Conservation (phyloP, 73 alveolate genomes). For the Paramecium octaurelia region DNA sequence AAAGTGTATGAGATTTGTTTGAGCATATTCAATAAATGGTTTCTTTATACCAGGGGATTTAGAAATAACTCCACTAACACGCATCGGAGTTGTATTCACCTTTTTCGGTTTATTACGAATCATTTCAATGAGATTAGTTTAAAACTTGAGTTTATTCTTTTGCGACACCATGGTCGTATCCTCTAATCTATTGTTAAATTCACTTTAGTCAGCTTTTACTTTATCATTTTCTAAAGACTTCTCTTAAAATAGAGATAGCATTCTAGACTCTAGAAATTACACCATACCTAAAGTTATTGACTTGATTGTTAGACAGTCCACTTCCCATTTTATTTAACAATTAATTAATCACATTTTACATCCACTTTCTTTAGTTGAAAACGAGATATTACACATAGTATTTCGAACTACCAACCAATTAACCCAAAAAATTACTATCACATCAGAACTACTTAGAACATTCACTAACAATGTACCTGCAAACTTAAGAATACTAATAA, state of each 20-base stretch:
- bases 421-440: neutral
- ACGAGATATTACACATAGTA: neutral
- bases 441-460: neutral
- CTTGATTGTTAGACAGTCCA: neutral
- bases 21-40: slow-evolving; percentile 18
- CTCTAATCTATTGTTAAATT: neutral
- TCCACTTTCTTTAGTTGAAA: neutral
- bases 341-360: neutral
- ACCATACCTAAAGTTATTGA: neutral
- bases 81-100: neutral
- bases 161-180: neutral
- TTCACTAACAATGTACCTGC: neutral
- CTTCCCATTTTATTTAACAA: neutral
- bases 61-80: neutral
- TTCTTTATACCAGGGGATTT: neutral
- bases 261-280: neutral
- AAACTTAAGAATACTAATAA: neutral
- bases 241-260: neutral
- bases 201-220: neutral
- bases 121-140: slow-evolving; percentile 8
- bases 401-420: neutral
- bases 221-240: neutral
- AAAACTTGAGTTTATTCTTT: neutral
- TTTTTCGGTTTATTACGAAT: neutral
- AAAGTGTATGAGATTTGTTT: neutral